Evolutionary conservation across 1,139 yeast genomes (phyloP).

Genomic region (Zygosaccharomyces sapae): DNA sequence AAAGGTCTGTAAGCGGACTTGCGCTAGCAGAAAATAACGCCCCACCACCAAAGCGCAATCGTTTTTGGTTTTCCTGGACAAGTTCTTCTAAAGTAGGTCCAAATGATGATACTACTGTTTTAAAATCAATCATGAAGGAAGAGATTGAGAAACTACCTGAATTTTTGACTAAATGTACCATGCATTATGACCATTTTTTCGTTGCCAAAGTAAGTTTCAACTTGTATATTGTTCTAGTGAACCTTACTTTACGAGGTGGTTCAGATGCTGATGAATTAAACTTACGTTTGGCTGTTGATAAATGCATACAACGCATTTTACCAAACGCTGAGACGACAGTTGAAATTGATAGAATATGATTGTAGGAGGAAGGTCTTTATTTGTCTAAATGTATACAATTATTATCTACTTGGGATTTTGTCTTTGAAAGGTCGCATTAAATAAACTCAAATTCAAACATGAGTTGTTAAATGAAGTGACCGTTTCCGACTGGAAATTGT

Average conservation of each 20-base stretch:
- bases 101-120: conserved; percentile 39
- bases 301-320: conserved; percentile 41
- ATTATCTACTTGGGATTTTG: conserved; percentile 53
- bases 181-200: conserved; percentile 45
- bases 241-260: conserved; percentile 59
- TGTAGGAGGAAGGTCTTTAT: not conserved
- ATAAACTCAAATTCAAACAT: conserved; percentile 55
- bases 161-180: conserved; percentile 46
- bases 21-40: conserved; percentile 1
- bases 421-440: conserved; percentile 67
- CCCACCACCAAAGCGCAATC: not conserved
- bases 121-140: conserved; percentile 41
- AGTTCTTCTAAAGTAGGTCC: not conserved
- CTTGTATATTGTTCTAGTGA: conserved; percentile 53
- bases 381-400: conserved; percentile 1
- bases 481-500: conserved; percentile 28
- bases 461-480: conserved; percentile 28
- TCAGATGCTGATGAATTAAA: conserved; percentile 63
- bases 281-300: conserved; percentile 50
- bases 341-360: conserved; percentile 45
- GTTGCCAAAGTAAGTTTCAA: conserved; percentile 61
- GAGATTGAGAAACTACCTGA: conserved; percentile 45
- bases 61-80: conserved; percentile 1
- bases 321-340: conserved; percentile 53
- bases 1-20: conserved; percentile 3